Conservation (phyloP, 306 rosid genomes). For the Prunus kanzakura region DNA sequence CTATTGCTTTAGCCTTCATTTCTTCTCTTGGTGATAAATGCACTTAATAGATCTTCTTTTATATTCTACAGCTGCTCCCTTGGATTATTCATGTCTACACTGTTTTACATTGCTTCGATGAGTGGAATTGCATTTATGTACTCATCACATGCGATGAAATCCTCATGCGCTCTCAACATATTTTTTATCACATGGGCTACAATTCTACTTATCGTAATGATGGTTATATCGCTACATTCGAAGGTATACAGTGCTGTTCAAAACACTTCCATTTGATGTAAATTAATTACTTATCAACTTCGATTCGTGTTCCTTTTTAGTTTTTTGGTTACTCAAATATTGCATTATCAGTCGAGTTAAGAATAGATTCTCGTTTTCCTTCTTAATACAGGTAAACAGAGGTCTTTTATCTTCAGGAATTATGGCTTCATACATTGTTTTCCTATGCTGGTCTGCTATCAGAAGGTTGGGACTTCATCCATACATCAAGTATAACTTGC, state of each 20-base stretch:
- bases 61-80: constrained; percentile 64
- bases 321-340: background rate
- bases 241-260: constrained; percentile 42
- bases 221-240: constrained; percentile 65
- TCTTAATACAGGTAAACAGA: constrained; percentile 66
- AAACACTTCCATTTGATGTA: background rate
- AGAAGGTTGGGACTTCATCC: constrained; percentile 54
- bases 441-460: constrained; percentile 85
- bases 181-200: constrained; percentile 87
- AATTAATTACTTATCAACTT: background rate
- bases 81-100: constrained; percentile 63
- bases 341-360: background rate
- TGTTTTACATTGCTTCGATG: constrained; percentile 61
- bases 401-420: constrained; percentile 88
- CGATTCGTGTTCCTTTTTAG: background rate
- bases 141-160: constrained; percentile 43
- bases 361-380: background rate
- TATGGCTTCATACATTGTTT: constrained; percentile 83
- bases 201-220: constrained; percentile 66
- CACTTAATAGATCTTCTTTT: constrained; percentile 9
- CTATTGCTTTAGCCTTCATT: background rate
- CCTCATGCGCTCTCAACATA: constrained; percentile 64
- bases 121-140: constrained; percentile 64
- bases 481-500: background rate
- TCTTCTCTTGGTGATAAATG: background rate